phyloP scores from a whole-genome alignment of 768 basidiomycete genomes.

The Boletus reticulatus region DNA sequence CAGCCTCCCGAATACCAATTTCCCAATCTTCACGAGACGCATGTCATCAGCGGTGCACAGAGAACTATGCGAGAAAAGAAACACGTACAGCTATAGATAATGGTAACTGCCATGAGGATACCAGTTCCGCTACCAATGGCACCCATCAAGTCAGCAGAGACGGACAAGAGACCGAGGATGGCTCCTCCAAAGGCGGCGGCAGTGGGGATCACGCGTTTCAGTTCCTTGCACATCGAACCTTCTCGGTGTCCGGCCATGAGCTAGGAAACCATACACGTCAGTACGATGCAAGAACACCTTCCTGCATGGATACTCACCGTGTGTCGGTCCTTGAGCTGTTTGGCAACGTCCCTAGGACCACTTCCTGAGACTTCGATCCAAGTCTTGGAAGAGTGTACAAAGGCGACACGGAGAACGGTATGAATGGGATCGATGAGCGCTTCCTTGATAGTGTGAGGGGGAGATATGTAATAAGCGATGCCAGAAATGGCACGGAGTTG shows the following conservation, averaged over 20 bases:
- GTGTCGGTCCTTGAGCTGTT: constrained; percentile 97
- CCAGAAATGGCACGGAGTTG: constrained; percentile 90
- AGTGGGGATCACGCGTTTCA: constrained; percentile 96
- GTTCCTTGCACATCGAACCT: constrained; percentile 98
- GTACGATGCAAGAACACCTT: neutral
- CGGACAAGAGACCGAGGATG: constrained; percentile 89
- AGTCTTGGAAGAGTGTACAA: constrained; percentile 99
- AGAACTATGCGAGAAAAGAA: neutral
- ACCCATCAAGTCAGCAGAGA: constrained; percentile 91
- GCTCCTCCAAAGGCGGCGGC: constrained; percentile 97
- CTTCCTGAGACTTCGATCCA: constrained; percentile 99
- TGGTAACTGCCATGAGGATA: constrained; percentile 97
- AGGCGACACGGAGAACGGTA: constrained; percentile 84
- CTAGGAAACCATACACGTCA: constrained; percentile 29
- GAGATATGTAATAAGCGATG: constrained; percentile 96
- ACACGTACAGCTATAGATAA: constrained; percentile 75
- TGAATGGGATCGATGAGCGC: constrained; percentile 93
- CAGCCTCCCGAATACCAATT: constrained; percentile 79
- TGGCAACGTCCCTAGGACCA: constrained; percentile 93
- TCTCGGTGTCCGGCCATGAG: constrained; percentile 91
- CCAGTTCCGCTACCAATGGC: constrained; percentile 95
- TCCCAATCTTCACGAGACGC: constrained; percentile 70
- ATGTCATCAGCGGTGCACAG: neutral
- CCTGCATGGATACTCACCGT: constrained; percentile 54
- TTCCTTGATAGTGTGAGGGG: constrained; percentile 90